Evolutionary conservation across 805 yeast genomes (phyloP).

Genomic region (Yarrowia bubula): DNA sequence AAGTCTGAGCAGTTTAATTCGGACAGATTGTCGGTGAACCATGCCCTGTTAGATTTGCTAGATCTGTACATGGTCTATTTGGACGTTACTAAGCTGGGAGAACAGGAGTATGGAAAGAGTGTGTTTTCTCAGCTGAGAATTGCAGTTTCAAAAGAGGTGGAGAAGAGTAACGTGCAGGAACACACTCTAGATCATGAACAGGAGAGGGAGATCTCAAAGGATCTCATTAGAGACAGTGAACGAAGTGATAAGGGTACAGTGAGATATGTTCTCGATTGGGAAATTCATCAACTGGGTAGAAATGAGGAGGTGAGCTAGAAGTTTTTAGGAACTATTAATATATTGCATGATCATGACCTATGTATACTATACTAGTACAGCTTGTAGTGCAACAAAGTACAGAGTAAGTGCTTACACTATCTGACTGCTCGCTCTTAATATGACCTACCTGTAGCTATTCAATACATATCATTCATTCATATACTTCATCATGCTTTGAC

Average conservation of each 20-base stretch:
- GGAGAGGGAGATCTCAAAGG: not conserved
- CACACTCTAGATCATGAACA: conserved; percentile 35
- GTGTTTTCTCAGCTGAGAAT: conserved; percentile 16
- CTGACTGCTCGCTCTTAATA: too few relatives aligned
- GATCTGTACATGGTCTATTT: conserved; percentile 61
- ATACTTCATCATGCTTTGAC: not conserved
- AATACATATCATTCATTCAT: not conserved
- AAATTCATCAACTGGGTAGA: conserved; percentile 30
- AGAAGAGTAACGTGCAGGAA: conserved; percentile 48
- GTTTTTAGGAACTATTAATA: not conserved
- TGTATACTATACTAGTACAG: too few relatives aligned
- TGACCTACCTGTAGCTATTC: too few relatives aligned
- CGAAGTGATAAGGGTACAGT: conserved; percentile 41
- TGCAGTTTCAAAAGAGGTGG: conserved; percentile 22
- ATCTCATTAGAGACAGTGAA: conserved; percentile 7
- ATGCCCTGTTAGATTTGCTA: conserved; percentile 56
- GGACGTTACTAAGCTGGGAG: conserved; percentile 51
- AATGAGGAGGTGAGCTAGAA: conserved; percentile 30
- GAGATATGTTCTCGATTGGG: conserved; percentile 37
- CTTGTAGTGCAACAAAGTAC: too few relatives aligned
- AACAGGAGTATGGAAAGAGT: conserved; percentile 26
- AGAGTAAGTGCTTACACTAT: too few relatives aligned
- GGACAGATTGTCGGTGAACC: conserved; percentile 39
- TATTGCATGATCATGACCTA: too few relatives aligned
- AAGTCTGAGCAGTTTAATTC: conserved; percentile 35